Percentiles rank a stretch among this genome's conserved stretches.
Conservation (phyloP, 768 basidiomycete genomes). For the Exsudoporus frostii region DNA sequence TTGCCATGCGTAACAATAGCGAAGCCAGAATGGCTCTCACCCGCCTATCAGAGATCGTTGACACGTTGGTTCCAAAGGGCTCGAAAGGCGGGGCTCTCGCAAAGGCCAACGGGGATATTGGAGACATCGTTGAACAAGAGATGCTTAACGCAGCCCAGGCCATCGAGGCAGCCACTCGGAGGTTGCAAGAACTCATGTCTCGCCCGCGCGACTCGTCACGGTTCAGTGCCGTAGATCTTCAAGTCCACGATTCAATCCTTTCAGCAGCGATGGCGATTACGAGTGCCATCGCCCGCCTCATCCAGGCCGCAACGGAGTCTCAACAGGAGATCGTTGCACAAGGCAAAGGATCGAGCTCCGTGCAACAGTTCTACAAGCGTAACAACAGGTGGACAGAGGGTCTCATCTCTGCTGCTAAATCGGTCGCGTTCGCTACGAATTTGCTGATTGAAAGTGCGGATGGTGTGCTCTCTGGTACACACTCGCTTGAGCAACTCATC, state of each 20-base stretch:
- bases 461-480: conserved; percentile 93
- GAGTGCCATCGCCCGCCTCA: conserved; percentile 88
- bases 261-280: conserved; percentile 94
- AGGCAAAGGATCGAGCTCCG: conserved; percentile 88
- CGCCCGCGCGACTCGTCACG: conserved; percentile 86
- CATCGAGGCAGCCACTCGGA: conserved; percentile 89
- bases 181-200: conserved; percentile 86
- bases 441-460: conserved; percentile 97
- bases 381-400: conserved; percentile 99
- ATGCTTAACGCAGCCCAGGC: conserved; percentile 92
- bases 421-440: conserved; percentile 95
- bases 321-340: conserved; percentile 97
- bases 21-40: conserved; percentile 79
- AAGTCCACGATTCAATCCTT: conserved; percentile 98
- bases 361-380: conserved; percentile 98
- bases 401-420: conserved; percentile 95
- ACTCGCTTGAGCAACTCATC: conserved; percentile 97
- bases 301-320: conserved; percentile 94
- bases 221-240: conserved; percentile 87
- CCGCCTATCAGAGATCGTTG: conserved; percentile 85
- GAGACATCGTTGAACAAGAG: conserved; percentile 94
- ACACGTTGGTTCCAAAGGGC: conserved; percentile 81
- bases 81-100: conserved; percentile 64
- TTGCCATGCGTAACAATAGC: conserved; percentile 86
- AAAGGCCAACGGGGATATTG: conserved; percentile 87